Conservation (phyloP, 164 flowering plant species). For the Houttuynia cordata region DNA sequence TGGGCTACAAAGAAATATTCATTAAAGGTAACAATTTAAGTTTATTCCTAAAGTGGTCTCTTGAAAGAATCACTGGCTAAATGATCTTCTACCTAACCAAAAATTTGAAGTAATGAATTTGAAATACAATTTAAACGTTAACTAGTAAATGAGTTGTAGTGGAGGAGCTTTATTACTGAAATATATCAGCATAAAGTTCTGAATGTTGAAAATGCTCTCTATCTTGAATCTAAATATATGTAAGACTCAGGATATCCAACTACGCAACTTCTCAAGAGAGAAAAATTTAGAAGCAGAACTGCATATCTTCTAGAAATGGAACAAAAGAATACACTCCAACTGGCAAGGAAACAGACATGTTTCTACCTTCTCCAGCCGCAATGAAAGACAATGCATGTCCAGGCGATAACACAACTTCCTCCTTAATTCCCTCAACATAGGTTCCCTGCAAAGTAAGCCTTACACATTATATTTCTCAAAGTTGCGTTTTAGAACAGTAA, state of each 20-base stretch:
- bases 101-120: too few species aligned
- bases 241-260: not conserved
- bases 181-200: not conserved
- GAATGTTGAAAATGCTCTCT: not conserved
- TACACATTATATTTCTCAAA: not conserved
- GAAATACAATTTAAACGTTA: too few species aligned
- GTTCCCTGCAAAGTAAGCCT: conserved; percentile 52
- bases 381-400: conserved; percentile 98
- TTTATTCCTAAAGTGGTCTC: too few species aligned
- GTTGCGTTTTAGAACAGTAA: too few species aligned
- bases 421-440: conserved; percentile 98
- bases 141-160: too few species aligned
- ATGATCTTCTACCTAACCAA: too few species aligned
- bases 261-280: too few species aligned
- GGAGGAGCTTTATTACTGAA: too few species aligned
- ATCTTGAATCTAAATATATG: too few species aligned
- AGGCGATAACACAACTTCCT: conserved; percentile 97
- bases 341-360: not conserved
- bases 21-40: too few species aligned
- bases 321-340: not conserved
- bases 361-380: conserved; percentile 97
- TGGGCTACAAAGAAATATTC: too few species aligned
- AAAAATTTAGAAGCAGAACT: not conserved
- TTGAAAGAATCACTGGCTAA: too few species aligned
- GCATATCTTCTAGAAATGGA: not conserved